Evolutionary conservation across 139 green algal species (phyloP).

Genomic region (Tetraselmis striata): DNA sequence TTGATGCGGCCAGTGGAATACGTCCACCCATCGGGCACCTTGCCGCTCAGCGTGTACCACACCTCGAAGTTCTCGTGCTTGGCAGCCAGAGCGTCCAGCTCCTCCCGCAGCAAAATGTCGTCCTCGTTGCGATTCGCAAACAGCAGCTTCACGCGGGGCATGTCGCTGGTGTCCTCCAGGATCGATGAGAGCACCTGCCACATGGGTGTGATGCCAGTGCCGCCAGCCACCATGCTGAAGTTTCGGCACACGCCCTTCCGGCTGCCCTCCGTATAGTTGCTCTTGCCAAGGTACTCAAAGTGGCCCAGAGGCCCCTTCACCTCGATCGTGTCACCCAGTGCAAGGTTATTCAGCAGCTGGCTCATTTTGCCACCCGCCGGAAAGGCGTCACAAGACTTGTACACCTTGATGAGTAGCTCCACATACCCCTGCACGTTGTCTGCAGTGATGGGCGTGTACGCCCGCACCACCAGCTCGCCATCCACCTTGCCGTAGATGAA

Average conservation of each 20-base stretch:
- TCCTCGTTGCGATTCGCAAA: conserved; percentile 86
- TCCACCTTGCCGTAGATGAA: conserved; percentile 65
- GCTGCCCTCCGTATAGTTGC: conserved; percentile 35
- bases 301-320: conserved; percentile 90
- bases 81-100: conserved; percentile 77
- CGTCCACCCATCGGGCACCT: conserved; percentile 47
- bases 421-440: conserved; percentile 84
- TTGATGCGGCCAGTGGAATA: conserved; percentile 69
- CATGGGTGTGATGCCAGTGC: conserved; percentile 73
- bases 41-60: conserved; percentile 35
- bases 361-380: conserved; percentile 78
- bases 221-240: conserved; percentile 88
- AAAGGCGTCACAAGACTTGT: conserved; percentile 36
- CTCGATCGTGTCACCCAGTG: conserved; percentile 81
- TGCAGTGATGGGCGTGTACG: conserved; percentile 89
- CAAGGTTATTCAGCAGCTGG: conserved; percentile 64
- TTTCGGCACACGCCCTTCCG: conserved; percentile 25
- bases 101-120: conserved; percentile 89
- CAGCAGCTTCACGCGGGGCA: conserved; percentile 75
- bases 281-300: conserved; percentile 74
- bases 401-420: conserved; percentile 94
- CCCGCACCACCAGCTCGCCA: conserved; percentile 89
- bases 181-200: conserved; percentile 67
- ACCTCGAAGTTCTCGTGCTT: conserved; percentile 59
- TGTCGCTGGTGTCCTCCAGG: conserved; percentile 69